Evolutionary conservation across 2,329 filamentous ascomycete genomes (phyloP).

Genomic region (Pyricularia grisea): DNA sequence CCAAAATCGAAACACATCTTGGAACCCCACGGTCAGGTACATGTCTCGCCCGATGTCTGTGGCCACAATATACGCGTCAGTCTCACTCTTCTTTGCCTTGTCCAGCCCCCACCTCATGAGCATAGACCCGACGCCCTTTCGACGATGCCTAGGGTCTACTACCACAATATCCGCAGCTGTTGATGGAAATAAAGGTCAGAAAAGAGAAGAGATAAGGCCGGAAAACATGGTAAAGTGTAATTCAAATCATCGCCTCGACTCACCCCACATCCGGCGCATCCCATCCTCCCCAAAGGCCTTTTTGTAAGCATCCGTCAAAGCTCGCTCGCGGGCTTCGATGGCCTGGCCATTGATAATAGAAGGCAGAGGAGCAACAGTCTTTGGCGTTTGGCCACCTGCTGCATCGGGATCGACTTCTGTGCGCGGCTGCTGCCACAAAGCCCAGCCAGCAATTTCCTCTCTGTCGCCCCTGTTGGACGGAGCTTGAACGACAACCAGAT

Average conservation of each 20-base stretch:
- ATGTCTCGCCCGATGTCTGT: not conserved
- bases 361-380: not conserved
- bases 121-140: not conserved
- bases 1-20: not conserved
- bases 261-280: not conserved
- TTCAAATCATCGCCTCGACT: not conserved
- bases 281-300: not conserved
- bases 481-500: not conserved
- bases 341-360: not conserved
- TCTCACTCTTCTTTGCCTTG: not conserved
- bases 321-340: not conserved
- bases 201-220: not conserved
- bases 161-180: not conserved
- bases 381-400: not conserved
- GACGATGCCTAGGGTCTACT: not conserved
- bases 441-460: not conserved
- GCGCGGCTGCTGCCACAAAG: not conserved
- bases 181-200: not conserved
- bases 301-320: not conserved
- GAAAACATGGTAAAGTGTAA: not conserved
- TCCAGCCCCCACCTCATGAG: not conserved
- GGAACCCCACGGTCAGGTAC: not conserved
- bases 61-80: not conserved
- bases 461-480: not conserved
- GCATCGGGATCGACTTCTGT: constrained; percentile 8